Base-by-base conservation (phyloP, 73 alveolate species). In the Paramecium tetraurelia region DNA sequence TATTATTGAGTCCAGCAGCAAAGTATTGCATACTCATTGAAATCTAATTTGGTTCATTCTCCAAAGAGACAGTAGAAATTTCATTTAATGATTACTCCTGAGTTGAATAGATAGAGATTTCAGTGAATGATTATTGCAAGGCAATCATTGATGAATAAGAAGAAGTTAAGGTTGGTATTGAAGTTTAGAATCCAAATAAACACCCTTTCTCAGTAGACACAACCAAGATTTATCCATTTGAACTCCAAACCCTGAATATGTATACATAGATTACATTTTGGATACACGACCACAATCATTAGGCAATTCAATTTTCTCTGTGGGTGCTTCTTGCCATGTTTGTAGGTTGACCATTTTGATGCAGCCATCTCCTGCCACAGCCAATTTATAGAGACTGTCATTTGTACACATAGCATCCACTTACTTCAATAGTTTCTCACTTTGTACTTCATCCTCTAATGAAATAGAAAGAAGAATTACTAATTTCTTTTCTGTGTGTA, bases 151-250 rank as follows among this genome's bases (percentile, higher is more conserved):
- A 85, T 7, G 93, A 97, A 77, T 85, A 88, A 5, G 96, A 18
- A 18, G 96, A 85, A 38, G 95, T 93, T 33, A 97, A 92, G 8
- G 96, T 58, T 5, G 99, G 98, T 20, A 98, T 89, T 72, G 93
- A 95, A 31, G 98, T 96, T 86, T 97, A 77, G 92, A 71, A 97
- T 85, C 98, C 98, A 57, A 89, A 83, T 43, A 95, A 71, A 72
- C 77, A 83, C 7, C 99, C 99, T 40, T 92, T 86, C 16, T 92
- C 92, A 5, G 99, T 98, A 5, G 98, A 93, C 18, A 96, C 96
- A 24, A 98, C 92, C 70, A 98, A 71, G 36, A 97, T 95, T 93
- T 97, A 98, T 9, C 99, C 99, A 86, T 98, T 99, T 59, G 93
- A 93, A 18, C 99, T 93, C 99, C 99, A 99, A 69, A 85, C 90